Evolutionary conservation across 2,329 filamentous ascomycete species (phyloP), one percentile per base, ranked within the genome.

Genomic region (Neofusicoccum sp.): DNA sequence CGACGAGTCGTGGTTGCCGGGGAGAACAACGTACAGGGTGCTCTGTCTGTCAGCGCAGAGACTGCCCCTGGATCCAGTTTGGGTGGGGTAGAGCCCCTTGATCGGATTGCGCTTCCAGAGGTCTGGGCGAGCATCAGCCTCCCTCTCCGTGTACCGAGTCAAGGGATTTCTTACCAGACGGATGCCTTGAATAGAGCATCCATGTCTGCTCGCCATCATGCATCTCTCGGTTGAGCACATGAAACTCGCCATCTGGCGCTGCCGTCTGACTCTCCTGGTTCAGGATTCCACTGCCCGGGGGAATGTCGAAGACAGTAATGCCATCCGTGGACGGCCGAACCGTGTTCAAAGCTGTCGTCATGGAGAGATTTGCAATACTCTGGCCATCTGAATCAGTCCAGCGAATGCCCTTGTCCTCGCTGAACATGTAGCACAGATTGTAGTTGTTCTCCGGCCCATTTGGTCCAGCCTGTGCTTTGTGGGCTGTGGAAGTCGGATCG

Each of bases 261-360:
- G 79, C 78, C 6, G 77, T 78, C 66, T 84, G 81, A 3, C 78
- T 77, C 71, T 83, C 81, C 70, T 84, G 81, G 65, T 84, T 84
- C 63, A 79, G 77, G 59, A 84, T 76, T 1, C 82, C 78, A 28
- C 73, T 78, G 3, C 76, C 76, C 66, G 79, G 80, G 0, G 78
- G 76, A n/a, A 84, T 80, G 2, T 70, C 69, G 61, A 79, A 81
- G 1, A 79, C 78, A 14, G 77, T 74, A 50, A 83, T 78, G 0
- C 80, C 81, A 0, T 72, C 63, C 0, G 77, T 74, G 0, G 72
- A 73, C 0, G 80, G 81, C 1, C 68, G 70, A 9, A 83, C 77
- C 11, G 44, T 28, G 16, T 9, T 16, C 16, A 22, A 16, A 3
- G 31, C 39, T 11, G 34, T 16, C 2, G 28, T 39, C 7, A 2